Evolutionary conservation across 2,329 filamentous ascomycete species (phyloP).

Genomic region (Talaromyces marneffei): DNA sequence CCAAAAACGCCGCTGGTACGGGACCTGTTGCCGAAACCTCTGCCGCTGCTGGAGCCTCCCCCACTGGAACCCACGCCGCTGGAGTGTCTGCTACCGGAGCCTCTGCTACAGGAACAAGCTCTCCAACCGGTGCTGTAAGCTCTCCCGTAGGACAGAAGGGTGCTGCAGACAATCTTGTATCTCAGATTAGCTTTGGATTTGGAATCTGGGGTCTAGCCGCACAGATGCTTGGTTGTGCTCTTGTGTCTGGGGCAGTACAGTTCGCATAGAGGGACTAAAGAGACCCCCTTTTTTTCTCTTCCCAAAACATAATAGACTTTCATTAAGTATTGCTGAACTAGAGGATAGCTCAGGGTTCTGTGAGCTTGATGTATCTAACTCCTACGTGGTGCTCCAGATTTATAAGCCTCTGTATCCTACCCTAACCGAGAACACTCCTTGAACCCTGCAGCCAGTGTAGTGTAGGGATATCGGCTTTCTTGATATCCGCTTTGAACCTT

Average conservation of each 20-base stretch:
- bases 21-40: not conserved
- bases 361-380: not conserved
- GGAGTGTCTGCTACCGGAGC: not conserved
- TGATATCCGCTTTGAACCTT: too few species aligned
- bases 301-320: not conserved
- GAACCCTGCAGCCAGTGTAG: too few species aligned
- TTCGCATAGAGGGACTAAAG: not conserved
- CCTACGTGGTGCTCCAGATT: too few species aligned
- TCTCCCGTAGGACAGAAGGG: not conserved
- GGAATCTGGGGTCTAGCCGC: not conserved
- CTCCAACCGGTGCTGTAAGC: not conserved
- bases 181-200: not conserved
- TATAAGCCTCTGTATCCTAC: too few species aligned
- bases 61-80: not conserved
- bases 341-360: not conserved
- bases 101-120: not conserved
- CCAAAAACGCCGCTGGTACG: not conserved
- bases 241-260: not conserved
- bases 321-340: not conserved
- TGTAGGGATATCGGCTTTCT: too few species aligned
- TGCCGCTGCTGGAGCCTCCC: not conserved
- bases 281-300: not conserved
- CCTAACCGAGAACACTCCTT: too few species aligned
- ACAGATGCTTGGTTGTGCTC: not conserved
- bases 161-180: not conserved